A percentile compares a stretch with the other conserved stretches of the same genome.
Conservation (phyloP, 495 filamentous ascomycete species). For the Penicillium silybi region DNA sequence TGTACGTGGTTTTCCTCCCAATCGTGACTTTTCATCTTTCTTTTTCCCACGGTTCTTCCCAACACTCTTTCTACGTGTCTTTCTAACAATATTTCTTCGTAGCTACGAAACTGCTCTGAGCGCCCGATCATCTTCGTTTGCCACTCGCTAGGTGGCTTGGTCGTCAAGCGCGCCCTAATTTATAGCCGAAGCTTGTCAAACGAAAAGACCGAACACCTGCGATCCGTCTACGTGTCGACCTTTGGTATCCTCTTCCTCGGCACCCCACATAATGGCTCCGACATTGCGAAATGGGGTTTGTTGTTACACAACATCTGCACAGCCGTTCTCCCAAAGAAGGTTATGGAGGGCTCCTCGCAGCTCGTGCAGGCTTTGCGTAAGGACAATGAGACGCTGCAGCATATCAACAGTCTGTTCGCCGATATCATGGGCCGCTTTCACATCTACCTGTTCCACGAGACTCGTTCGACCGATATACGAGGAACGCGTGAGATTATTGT, state of each 20-base stretch:
- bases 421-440: constrained; percentile 69
- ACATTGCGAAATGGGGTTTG: constrained; percentile 71
- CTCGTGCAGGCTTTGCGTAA: constrained; percentile 68
- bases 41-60: background rate
- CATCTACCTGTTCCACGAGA: constrained; percentile 71
- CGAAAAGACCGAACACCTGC: constrained; percentile 65
- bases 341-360: constrained; percentile 66
- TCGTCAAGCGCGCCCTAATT: constrained; percentile 70
- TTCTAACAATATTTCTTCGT: constrained; percentile 2
- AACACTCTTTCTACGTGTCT: too few species aligned
- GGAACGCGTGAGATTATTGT: constrained; percentile 63
- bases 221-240: constrained; percentile 78
- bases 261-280: constrained; percentile 80
- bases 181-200: constrained; percentile 61
- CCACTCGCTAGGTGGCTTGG: constrained; percentile 77
- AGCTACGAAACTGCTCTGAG: constrained; percentile 52
- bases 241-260: constrained; percentile 84
- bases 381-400: constrained; percentile 76
- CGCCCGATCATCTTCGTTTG: constrained; percentile 82
- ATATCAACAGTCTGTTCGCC: constrained; percentile 73
- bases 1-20: constrained; percentile 29
- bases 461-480: constrained; percentile 60
- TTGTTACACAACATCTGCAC: constrained; percentile 70
- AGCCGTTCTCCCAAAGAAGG: constrained; percentile 63
- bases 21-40: constrained; percentile 34